Evolutionary conservation across 2,329 filamentous ascomycete genomes (phyloP).

Genomic region (Colletotrichum orchidophilum): DNA sequence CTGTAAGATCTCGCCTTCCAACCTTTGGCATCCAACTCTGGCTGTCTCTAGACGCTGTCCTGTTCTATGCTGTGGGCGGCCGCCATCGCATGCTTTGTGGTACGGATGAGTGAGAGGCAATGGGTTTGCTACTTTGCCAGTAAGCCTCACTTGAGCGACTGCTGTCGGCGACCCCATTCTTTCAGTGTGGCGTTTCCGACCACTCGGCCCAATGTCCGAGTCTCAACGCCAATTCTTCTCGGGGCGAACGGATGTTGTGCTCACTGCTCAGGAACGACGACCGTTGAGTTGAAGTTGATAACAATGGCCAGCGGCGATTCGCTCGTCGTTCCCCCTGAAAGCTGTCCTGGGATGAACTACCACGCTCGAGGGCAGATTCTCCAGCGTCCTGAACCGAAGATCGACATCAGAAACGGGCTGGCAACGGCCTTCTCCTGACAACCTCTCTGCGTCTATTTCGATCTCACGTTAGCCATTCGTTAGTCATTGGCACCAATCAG

Average conservation of each 20-base stretch:
- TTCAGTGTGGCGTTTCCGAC: not conserved
- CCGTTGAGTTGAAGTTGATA: not conserved
- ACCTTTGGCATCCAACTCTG: not conserved
- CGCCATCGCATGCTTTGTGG: not conserved
- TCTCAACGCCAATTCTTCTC: not conserved
- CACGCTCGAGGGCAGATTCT: not conserved
- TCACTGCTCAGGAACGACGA: not conserved
- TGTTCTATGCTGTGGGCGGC: not conserved
- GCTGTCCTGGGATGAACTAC: conserved; percentile 22
- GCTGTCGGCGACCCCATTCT: not conserved
- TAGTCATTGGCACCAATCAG: not conserved
- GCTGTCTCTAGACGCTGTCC: not conserved
- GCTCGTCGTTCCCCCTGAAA: not conserved
- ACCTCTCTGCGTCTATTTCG: not conserved
- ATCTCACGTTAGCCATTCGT: not conserved
- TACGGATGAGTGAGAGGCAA: not conserved
- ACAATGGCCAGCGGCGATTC: conserved; percentile 2
- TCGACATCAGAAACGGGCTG: conserved; percentile 9
- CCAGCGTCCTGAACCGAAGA: conserved; percentile 3
- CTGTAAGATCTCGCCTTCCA: not conserved
- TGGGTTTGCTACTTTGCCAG: not conserved
- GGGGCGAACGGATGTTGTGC: conserved; percentile 3
- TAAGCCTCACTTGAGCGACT: not conserved
- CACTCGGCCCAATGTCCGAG: no score
- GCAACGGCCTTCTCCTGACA: conserved; percentile 5